These are phyloP conservation scores for Yamadazyma laniorum DNA, from an alignment of 805 yeast genomes.

Conservation along the genomic window DNA sequence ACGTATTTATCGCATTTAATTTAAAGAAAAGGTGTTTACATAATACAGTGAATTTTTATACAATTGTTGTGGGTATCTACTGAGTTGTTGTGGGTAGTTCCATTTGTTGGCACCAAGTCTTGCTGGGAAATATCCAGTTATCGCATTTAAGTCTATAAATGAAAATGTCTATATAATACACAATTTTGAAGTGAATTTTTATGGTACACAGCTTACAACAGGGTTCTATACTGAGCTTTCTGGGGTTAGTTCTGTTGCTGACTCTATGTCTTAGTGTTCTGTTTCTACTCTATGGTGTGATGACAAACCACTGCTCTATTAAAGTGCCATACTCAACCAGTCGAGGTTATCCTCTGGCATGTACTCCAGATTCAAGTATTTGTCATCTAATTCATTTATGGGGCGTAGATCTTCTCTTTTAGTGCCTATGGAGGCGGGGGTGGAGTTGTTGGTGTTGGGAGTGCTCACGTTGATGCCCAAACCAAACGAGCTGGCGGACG, in stretches of 20 bases:
- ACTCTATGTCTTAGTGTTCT: no score
- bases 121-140: constrained; percentile 3
- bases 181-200: constrained; percentile 3
- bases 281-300: no score
- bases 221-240: no score
- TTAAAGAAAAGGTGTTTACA: no score
- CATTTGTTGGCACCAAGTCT: no score
- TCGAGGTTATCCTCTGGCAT: constrained; percentile 20
- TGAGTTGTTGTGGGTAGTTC: no score
- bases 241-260: no score
- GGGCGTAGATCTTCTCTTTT: constrained; percentile 14
- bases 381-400: constrained; percentile 14
- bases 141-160: constrained; percentile 3
- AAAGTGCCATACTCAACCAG: constrained; percentile 32
- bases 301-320: no score
- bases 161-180: constrained; percentile 4
- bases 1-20: no score
- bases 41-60: no score
- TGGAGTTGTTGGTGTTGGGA: constrained; percentile 7
- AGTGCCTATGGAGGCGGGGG: constrained; percentile 8
- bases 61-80: no score
- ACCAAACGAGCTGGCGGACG: constrained; percentile 7
- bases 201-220: not conserved
- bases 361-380: constrained; percentile 14
- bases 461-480: constrained; percentile 8